Conservation (phyloP, 805 yeast species). For the Yarrowia sp. region DNA sequence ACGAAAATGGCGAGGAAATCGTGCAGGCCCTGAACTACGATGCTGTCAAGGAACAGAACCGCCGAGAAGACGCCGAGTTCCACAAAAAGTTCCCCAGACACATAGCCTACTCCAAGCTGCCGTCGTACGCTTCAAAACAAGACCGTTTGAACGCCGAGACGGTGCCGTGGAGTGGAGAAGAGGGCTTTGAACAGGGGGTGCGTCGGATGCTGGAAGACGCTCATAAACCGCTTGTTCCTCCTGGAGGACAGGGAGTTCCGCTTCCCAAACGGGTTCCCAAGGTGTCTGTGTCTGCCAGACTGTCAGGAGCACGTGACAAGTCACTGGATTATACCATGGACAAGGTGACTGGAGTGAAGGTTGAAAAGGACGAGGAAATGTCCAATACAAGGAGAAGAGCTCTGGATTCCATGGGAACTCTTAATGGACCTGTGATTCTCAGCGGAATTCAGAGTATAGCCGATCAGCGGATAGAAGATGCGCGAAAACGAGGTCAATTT, state of each 20-base stretch:
- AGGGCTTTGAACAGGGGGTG: slow-evolving; percentile 56
- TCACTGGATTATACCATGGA: slow-evolving; percentile 67
- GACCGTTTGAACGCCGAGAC: slow-evolving; percentile 58
- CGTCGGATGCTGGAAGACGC: slow-evolving; percentile 64
- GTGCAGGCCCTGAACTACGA: background rate
- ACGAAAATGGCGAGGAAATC: slow-evolving; percentile 14
- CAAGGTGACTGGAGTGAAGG: slow-evolving; percentile 50
- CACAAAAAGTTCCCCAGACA: slow-evolving; percentile 53
- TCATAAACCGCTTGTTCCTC: slow-evolving; percentile 51
- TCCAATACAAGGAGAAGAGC: slow-evolving; percentile 65
- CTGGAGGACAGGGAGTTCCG: background rate
- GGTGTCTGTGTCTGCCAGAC: background rate
- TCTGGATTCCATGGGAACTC: slow-evolving; percentile 58
- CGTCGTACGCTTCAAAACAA: slow-evolving; percentile 55
- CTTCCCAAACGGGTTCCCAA: background rate
- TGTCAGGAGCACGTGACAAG: slow-evolving; percentile 64
- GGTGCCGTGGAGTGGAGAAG: slow-evolving; percentile 67
- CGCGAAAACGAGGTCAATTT: slow-evolving; percentile 74
- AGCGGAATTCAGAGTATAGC: slow-evolving; percentile 70
- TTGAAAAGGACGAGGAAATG: slow-evolving; percentile 53
- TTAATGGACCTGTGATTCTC: slow-evolving; percentile 49
- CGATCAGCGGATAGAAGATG: slow-evolving; percentile 76
- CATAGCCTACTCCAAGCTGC: slow-evolving; percentile 55
- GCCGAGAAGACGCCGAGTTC: slow-evolving; percentile 51
- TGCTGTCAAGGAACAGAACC: background rate